These are phyloP conservation scores for Bothriochloa decipiens DNA, from an alignment of 176 grass and related monocot genomes.

Conservation along the genomic window DNA sequence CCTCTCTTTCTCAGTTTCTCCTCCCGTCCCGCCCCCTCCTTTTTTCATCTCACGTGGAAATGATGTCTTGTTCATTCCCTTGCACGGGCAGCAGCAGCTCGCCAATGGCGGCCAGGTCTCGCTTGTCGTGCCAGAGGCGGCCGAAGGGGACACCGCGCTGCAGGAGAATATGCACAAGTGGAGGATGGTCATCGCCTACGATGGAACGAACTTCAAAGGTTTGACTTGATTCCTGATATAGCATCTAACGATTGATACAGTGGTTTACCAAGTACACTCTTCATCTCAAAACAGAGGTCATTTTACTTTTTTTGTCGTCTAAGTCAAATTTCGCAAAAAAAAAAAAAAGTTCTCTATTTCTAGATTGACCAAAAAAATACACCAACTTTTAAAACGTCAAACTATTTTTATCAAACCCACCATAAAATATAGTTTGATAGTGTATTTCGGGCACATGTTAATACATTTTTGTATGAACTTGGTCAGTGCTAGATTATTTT, in stretches of 20 bases:
- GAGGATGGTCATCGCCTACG: conserved; percentile 88
- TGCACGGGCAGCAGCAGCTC: conserved; percentile 34
- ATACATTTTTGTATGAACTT: background rate
- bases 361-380: background rate
- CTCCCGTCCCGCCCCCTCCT: background rate
- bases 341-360: background rate
- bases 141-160: conserved; percentile 9
- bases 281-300: background rate
- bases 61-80: conserved; percentile 24
- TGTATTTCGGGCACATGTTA: background rate
- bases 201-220: conserved; percentile 94
- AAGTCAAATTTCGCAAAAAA: background rate
- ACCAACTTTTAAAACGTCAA: background rate
- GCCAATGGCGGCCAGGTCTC: conserved; percentile 21
- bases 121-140: conserved; percentile 15
- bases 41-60: conserved; percentile 30
- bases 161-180: conserved; percentile 53
- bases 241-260: background rate
- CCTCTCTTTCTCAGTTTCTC: background rate
- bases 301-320: background rate
- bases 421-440: background rate
- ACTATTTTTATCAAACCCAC: background rate
- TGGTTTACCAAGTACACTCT: background rate
- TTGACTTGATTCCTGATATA: conserved; percentile 1
- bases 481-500: background rate